Evolutionary conservation across 2,329 filamentous ascomycete species (phyloP), one percentile per base, ranked within the genome.

Genomic region (Cladosporium oxysporum): DNA sequence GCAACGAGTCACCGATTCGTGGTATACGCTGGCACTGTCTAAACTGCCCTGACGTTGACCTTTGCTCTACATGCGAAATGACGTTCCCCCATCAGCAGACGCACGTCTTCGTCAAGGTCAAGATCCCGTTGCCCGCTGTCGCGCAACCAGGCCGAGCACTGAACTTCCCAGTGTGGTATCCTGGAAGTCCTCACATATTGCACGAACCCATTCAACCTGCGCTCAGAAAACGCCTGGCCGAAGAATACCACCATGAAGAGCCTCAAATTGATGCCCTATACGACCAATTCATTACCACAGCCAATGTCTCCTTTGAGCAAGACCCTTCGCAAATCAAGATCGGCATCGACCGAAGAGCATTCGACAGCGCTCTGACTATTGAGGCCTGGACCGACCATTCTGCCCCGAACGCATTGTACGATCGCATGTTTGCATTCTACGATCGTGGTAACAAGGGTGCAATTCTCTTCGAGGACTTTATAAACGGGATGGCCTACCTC

Each of bases 371-470:
- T 71, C 88, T 98, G 67, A 89, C 96, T 8, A 71, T 70, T 11
- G 71, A 74, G 12, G 69, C 69, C 18, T 76, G 76, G 73, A 92
- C 92, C 3, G 91, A 91, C n/a, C 89, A 92, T 64, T 88, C 90
- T 12, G 85, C 90, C 0, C 92, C 94, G 1, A 97, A 96, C 76
- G 86, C 97, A 16, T 91, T 99, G 66, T 95, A 96, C 75, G 94
- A 99, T 76, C 90, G 95, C 71, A 95, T 97, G 86, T 99, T 98
- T 79, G 88, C 91, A 60, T 97, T 97, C 77, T 99, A 97, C 77
- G 95, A 99, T 78, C 91, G 89, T 35, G 94, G 98, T 76, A 85
- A 88, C 50, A 92, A 99, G 75, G 91, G 91, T 26, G 82, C 96
- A 8, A 97, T 99, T 72, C 91, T 91, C 8, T 98, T 99, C 71